These are phyloP conservation scores for Phytophthora ohioensis DNA, from an alignment of 352 stramenopile genomes.

Conservation along the genomic window DNA sequence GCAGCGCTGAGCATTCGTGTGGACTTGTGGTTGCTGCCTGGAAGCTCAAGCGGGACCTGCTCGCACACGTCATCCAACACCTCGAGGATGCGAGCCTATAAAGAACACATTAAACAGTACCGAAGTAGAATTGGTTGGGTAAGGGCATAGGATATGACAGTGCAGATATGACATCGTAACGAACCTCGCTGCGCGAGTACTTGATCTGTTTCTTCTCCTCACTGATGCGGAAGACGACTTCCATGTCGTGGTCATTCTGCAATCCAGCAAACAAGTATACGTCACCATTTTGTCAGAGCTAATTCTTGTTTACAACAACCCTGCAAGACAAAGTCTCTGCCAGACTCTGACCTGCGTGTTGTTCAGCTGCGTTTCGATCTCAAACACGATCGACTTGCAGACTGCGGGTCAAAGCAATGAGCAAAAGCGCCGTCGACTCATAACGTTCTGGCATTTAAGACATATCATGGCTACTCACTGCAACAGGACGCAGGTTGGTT, in stretches of 20 bases:
- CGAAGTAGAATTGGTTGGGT: too few species aligned
- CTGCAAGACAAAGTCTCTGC: background rate
- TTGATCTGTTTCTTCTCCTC: slow-evolving; percentile 90
- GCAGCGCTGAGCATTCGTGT: slow-evolving; percentile 69
- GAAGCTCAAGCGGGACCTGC: slow-evolving; percentile 52
- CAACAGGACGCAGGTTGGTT: slow-evolving; percentile 72
- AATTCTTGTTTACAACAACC: too few species aligned
- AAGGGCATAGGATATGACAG: background rate
- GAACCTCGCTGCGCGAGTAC: slow-evolving; percentile 82
- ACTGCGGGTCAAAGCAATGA: slow-evolving; percentile 42
- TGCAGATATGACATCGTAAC: background rate
- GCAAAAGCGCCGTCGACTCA: background rate
- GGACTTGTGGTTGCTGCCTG: slow-evolving; percentile 50
- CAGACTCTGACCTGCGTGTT: slow-evolving; percentile 55
- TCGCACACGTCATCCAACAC: slow-evolving; percentile 83
- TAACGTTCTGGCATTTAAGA: too few species aligned
- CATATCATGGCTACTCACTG: slow-evolving; percentile 48
- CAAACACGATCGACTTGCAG: slow-evolving; percentile 83
- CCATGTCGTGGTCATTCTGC: slow-evolving; percentile 84
- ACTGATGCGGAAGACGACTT: slow-evolving; percentile 88
- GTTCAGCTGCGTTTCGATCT: slow-evolving; percentile 86
- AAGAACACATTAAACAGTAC: background rate
- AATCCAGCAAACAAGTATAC: background rate
- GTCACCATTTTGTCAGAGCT: background rate
- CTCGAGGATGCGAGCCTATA: slow-evolving; percentile 82